A percentile compares a stretch with the other conserved stretches of the same genome.
Conservation (phyloP, 2,329 filamentous ascomycete species). For the Neocucurbitaria cava region DNA sequence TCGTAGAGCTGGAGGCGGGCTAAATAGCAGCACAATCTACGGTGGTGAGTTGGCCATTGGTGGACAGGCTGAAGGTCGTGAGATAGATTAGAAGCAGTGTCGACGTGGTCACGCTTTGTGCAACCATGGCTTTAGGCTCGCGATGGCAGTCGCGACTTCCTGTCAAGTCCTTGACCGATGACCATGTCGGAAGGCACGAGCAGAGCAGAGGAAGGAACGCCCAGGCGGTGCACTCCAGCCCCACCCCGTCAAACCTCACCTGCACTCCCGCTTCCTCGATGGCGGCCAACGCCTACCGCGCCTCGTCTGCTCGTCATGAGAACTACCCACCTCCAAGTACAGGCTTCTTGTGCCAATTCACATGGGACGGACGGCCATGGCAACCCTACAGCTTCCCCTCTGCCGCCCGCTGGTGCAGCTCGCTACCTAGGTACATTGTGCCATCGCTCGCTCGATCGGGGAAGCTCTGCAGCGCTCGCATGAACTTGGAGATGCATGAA, state of each 20-base stretch:
- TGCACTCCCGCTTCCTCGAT: background rate
- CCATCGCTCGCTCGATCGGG: slow-evolving; percentile 33
- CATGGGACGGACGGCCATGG: background rate
- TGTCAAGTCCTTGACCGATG: slow-evolving; percentile 25
- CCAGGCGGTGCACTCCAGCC: slow-evolving; percentile 23
- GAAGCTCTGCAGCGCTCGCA: slow-evolving; percentile 36
- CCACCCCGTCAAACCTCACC: background rate
- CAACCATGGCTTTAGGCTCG: slow-evolving; percentile 8
- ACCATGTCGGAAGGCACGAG: slow-evolving; percentile 15
- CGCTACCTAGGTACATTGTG: slow-evolving; percentile 1
- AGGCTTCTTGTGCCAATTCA: background rate
- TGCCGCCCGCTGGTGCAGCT: background rate
- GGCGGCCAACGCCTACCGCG: background rate
- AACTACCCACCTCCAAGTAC: background rate
- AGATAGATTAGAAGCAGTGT: slow-evolving; percentile 14
- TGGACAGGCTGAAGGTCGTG: slow-evolving; percentile 4
- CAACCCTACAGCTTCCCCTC: slow-evolving; percentile 5
- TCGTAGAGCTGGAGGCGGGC: slow-evolving; percentile 12
- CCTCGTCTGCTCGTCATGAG: background rate
- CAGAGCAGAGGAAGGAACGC: slow-evolving; percentile 22
- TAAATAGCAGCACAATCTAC: slow-evolving; percentile 14
- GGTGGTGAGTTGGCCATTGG: slow-evolving; percentile 12
- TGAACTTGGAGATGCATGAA: slow-evolving; percentile 32
- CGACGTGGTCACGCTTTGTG: slow-evolving; percentile 26
- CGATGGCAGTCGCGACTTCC: slow-evolving; percentile 20